Conservation (phyloP, 352 stramenopile genomes). For the Phytopythium chamaehyphon region DNA sequence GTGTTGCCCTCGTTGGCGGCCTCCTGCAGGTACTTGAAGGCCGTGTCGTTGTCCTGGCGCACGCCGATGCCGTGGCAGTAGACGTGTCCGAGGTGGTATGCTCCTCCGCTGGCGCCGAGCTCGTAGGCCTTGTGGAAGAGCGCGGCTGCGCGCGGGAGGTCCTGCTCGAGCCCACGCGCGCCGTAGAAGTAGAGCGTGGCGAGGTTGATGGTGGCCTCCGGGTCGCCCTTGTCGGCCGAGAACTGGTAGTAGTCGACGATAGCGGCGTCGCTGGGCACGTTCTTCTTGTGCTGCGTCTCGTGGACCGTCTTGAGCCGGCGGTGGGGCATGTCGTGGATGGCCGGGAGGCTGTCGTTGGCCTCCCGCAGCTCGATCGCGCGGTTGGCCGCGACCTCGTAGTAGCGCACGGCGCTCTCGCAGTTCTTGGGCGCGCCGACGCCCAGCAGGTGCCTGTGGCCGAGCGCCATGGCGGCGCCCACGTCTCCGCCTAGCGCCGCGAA, state of each 20-base stretch:
- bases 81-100: slow-evolving; percentile 78
- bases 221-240: slow-evolving; percentile 84
- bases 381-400: slow-evolving; percentile 88
- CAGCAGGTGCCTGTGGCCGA: slow-evolving; percentile 77
- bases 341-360: slow-evolving; percentile 43
- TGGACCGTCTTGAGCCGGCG: slow-evolving; percentile 68
- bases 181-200: slow-evolving; percentile 86
- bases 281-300: slow-evolving; percentile 81
- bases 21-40: slow-evolving; percentile 68
- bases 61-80: slow-evolving; percentile 81
- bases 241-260: slow-evolving; percentile 91
- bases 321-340: slow-evolving; percentile 68
- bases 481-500: slow-evolving; percentile 74
- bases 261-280: slow-evolving; percentile 59
- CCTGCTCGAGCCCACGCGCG: slow-evolving; percentile 60
- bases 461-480: slow-evolving; percentile 60
- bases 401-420: slow-evolving; percentile 81
- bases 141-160: slow-evolving; percentile 50
- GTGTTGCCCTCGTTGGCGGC: slow-evolving; percentile 75
- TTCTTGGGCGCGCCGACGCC: slow-evolving; percentile 71
- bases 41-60: slow-evolving; percentile 54
- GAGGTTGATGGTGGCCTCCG: slow-evolving; percentile 78
- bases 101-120: slow-evolving; percentile 57
- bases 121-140: slow-evolving; percentile 80
- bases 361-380: slow-evolving; percentile 65